A percentile compares a stretch with the other conserved stretches of the same genome.
These are phyloP conservation scores for Wickerhamiella kurtzmanii DNA, from an alignment of 805 yeast genomes.

Conservation along the genomic window DNA sequence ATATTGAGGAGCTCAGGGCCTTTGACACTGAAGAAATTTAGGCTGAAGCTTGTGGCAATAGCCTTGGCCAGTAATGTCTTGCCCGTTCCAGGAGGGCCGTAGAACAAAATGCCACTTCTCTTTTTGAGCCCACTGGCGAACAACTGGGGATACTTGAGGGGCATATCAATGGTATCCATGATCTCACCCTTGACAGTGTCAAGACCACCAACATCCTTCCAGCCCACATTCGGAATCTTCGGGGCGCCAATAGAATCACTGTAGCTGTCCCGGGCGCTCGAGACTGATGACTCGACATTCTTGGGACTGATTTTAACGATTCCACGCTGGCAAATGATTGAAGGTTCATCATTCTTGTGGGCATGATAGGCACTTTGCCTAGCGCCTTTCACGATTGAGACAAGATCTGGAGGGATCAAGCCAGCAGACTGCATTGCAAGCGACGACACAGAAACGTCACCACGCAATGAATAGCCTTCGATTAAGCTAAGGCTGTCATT, in stretches of 20 bases:
- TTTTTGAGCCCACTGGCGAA: slow-evolving; percentile 83
- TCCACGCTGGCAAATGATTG: slow-evolving; percentile 40
- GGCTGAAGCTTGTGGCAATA: slow-evolving; percentile 86
- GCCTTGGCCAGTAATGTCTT: slow-evolving; percentile 93
- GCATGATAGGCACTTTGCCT: slow-evolving; percentile 37
- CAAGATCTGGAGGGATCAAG: slow-evolving; percentile 68
- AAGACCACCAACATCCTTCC: slow-evolving; percentile 97
- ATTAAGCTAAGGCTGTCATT: slow-evolving; percentile 3
- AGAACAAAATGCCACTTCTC: slow-evolving; percentile 84
- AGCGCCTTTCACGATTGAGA: slow-evolving; percentile 55
- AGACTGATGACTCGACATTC: slow-evolving; percentile 59
- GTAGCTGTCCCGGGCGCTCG: slow-evolving; percentile 71
- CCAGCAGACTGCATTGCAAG: slow-evolving; percentile 87
- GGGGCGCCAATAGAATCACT: slow-evolving; percentile 97
- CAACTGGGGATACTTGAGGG: slow-evolving; percentile 81
- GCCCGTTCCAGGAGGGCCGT: slow-evolving; percentile 99
- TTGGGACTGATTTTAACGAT: slow-evolving; percentile 37
- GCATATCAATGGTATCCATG: slow-evolving; percentile 91
- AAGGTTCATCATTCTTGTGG: slow-evolving; percentile 23
- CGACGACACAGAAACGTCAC: slow-evolving; percentile 41
- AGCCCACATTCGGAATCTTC: slow-evolving; percentile 79
- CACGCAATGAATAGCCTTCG: slow-evolving; percentile 24
- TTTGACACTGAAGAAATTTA: slow-evolving; percentile 90
- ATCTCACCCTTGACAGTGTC: slow-evolving; percentile 85
- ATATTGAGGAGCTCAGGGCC: slow-evolving; percentile 94